These are phyloP conservation scores for Dentipellis sp. DNA, from an alignment of 768 basidiomycete genomes.

Conservation along the genomic window DNA sequence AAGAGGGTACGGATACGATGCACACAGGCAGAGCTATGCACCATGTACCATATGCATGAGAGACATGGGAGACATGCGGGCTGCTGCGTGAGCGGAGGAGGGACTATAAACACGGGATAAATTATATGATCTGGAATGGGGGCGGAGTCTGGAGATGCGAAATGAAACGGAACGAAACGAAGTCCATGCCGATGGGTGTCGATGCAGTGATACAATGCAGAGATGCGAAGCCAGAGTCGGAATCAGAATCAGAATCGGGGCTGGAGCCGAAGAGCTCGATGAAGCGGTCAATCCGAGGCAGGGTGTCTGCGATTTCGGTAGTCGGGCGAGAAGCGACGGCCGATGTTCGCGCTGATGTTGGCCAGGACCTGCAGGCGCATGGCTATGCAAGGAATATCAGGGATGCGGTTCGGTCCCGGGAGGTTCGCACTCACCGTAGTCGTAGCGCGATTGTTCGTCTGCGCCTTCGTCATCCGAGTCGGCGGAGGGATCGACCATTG, in stretches of 20 bases:
- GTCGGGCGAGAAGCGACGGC: background rate
- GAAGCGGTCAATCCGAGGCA: background rate
- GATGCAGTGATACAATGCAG: background rate
- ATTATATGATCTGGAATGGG: conserved; percentile 7
- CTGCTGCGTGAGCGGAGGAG: background rate
- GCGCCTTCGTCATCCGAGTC: conserved; percentile 68
- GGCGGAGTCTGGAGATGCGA: background rate
- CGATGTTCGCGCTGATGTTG: conserved; percentile 8
- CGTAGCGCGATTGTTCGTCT: conserved; percentile 55
- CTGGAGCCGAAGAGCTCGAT: background rate
- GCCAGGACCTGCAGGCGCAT: conserved; percentile 9
- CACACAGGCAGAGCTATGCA: too few species aligned
- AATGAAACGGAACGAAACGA: background rate
- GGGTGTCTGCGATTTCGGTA: background rate
- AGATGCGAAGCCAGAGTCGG: background rate
- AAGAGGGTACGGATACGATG: too few species aligned
- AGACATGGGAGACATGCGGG: background rate
- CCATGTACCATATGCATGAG: background rate
- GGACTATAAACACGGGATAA: conserved; percentile 16
- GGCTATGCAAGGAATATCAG: background rate
- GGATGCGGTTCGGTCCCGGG: background rate
- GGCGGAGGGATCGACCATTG: conserved; percentile 57
- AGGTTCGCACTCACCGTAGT: conserved; percentile 42
- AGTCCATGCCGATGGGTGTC: background rate
- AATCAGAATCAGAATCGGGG: background rate